Evolutionary conservation across 108 stramenopile genomes (phyloP).

Genomic region (Nitzschia sp.): DNA sequence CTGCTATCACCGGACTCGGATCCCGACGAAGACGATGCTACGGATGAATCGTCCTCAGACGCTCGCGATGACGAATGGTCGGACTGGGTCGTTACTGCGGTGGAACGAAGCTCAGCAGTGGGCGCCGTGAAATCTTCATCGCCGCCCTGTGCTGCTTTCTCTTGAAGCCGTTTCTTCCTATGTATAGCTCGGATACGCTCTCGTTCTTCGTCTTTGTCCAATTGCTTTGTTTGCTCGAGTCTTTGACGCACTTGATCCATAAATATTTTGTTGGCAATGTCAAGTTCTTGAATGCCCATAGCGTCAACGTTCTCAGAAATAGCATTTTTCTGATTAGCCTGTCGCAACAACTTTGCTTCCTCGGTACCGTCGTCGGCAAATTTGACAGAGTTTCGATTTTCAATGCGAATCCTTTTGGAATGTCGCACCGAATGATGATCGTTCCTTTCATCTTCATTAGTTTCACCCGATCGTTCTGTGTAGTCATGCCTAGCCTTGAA

Average conservation of each 20-base stretch:
- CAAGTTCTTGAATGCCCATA: conserved; percentile 27
- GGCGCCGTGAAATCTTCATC: conserved; percentile 13
- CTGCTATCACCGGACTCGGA: conserved; percentile 11
- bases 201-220: conserved; percentile 77
- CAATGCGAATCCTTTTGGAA: conserved; percentile 83
- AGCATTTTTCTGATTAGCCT: conserved; percentile 24
- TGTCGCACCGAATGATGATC: conserved; percentile 47
- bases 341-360: conserved; percentile 32
- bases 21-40: conserved; percentile 20
- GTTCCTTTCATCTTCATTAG: conserved; percentile 15
- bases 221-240: conserved; percentile 56
- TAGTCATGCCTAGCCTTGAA: conserved; percentile 75
- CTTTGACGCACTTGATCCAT: conserved; percentile 70
- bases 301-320: conserved; percentile 32
- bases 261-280: conserved; percentile 60
- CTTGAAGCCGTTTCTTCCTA: conserved; percentile 65
- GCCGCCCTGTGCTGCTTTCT: conserved; percentile 50
- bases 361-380: conserved; percentile 92
- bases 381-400: conserved; percentile 65
- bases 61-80: conserved; percentile 19
- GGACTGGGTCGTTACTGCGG: not conserved
- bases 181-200: conserved; percentile 83
- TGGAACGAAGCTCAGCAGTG: conserved; percentile 5
- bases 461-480: conserved; percentile 2
- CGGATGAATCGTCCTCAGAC: conserved; percentile 8